Evolutionary conservation across 192 early-diverging fungal species (phyloP).

Genomic region (Linnemannia hyalina): DNA sequence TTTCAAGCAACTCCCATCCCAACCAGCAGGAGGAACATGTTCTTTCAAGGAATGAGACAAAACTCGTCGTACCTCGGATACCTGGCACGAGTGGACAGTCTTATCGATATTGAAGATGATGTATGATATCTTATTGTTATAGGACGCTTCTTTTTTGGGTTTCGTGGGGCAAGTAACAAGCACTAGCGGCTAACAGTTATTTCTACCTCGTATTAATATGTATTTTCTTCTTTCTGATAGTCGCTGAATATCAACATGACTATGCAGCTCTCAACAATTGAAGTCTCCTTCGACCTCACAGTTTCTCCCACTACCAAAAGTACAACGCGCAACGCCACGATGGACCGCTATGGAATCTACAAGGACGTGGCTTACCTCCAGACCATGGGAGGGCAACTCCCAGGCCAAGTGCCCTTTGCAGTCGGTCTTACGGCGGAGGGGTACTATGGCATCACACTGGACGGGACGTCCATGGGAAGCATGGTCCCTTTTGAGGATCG

Average conservation of each 20-base stretch:
- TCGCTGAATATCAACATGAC: neutral
- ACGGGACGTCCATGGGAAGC: neutral
- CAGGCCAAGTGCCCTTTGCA: neutral
- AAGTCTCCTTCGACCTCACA: neutral
- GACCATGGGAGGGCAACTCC: neutral
- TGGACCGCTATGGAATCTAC: neutral
- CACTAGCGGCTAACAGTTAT: neutral
- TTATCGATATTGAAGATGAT: too few relatives aligned
- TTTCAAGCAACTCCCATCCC: neutral
- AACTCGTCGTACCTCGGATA: neutral
- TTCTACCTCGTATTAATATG: neutral
- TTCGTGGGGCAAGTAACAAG: too few relatives aligned
- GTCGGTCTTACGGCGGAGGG: neutral
- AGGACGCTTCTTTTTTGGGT: too few relatives aligned
- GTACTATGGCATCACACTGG: neutral
- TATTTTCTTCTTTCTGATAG: neutral
- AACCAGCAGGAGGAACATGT: neutral
- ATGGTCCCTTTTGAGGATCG: neutral
- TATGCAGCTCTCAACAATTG: neutral
- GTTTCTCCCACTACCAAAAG: neutral
- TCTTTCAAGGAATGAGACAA: neutral
- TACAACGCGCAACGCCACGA: neutral
- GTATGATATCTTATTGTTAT: too few relatives aligned
- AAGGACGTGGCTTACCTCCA: neutral
- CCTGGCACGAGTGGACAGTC: neutral